These are phyloP conservation scores for Leccinum arenicola DNA, from an alignment of 768 basidiomycete genomes.

Conservation along the genomic window DNA sequence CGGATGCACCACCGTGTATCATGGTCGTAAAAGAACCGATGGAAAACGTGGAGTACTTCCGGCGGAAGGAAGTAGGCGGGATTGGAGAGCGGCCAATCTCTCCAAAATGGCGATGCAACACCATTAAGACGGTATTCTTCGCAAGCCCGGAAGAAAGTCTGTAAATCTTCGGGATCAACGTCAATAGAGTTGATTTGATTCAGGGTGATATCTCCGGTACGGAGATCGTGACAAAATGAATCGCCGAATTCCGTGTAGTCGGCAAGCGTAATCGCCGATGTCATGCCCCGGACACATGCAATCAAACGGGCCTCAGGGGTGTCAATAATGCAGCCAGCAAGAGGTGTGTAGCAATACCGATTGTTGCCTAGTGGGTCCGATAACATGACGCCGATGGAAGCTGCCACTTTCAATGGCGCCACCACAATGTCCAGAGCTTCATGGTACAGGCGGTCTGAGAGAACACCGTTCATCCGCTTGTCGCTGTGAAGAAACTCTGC, in stretches of 20 bases:
- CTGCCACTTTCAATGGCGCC: slow-evolving; percentile 15
- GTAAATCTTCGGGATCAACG: background rate
- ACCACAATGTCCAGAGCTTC: background rate
- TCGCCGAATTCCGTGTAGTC: slow-evolving; percentile 32
- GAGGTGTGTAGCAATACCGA: slow-evolving; percentile 26
- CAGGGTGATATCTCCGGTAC: slow-evolving; percentile 11
- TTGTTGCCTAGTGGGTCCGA: slow-evolving; percentile 21
- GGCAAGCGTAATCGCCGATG: slow-evolving; percentile 33
- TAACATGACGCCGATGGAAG: slow-evolving; percentile 17
- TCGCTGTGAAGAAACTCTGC: slow-evolving; percentile 17
- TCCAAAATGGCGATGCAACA: slow-evolving; percentile 27
- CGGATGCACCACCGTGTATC: slow-evolving; percentile 37
- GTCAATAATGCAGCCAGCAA: slow-evolving; percentile 33
- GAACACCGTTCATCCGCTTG: slow-evolving; percentile 5
- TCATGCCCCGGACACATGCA: slow-evolving; percentile 29
- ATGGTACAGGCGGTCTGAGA: slow-evolving; percentile 20
- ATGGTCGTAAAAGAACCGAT: slow-evolving; percentile 39
- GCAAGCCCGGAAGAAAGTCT: background rate
- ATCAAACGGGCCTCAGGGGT: slow-evolving; percentile 31
- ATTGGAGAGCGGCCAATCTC: slow-evolving; percentile 16
- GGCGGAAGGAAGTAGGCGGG: slow-evolving; percentile 33
- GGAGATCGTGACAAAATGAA: slow-evolving; percentile 22
- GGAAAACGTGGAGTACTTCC: slow-evolving; percentile 39
- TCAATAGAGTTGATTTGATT: background rate
- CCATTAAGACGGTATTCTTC: slow-evolving; percentile 6